phyloP scores from a whole-genome alignment of 2,329 filamentous ascomycete species.

The Aureobasidium subglaciale region DNA sequence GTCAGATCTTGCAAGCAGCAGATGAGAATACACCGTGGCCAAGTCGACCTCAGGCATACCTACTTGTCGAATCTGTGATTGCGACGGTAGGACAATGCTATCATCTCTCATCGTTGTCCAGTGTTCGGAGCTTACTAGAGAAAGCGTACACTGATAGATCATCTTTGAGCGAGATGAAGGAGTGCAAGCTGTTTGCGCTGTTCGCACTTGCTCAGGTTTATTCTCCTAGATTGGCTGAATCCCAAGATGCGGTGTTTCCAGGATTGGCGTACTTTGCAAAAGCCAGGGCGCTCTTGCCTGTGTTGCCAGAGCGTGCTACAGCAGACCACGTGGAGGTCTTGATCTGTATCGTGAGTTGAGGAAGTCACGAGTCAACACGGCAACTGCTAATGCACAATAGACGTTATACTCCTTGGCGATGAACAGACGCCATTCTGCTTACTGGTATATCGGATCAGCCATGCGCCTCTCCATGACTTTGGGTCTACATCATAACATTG shows the following conservation, averaged over 20 bases:
- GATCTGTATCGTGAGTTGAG: constrained; percentile 32
- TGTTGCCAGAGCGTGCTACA: constrained; percentile 37
- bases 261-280: constrained; percentile 39
- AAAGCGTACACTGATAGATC: constrained; percentile 31
- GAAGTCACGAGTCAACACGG: background rate
- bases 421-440: constrained; percentile 1
- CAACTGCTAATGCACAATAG: background rate
- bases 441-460: constrained; percentile 10
- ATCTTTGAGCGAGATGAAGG: constrained; percentile 28
- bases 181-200: constrained; percentile 38
- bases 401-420: constrained; percentile 4
- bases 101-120: constrained; percentile 37
- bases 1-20: constrained; percentile 30
- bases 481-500: constrained; percentile 5
- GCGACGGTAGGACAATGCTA: constrained; percentile 35
- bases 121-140: constrained; percentile 33
- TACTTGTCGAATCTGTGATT: constrained; percentile 36
- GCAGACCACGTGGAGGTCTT: constrained; percentile 40
- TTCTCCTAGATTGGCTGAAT: constrained; percentile 32
- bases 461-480: constrained; percentile 7
- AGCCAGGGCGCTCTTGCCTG: constrained; percentile 33
- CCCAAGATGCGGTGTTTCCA: constrained; percentile 32
- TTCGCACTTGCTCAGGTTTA: constrained; percentile 44
- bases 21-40: constrained; percentile 34
- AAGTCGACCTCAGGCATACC: constrained; percentile 30